These are phyloP conservation scores for Ensete glaucum DNA, from an alignment of 176 grass and related monocot species.

Conservation along the genomic window DNA sequence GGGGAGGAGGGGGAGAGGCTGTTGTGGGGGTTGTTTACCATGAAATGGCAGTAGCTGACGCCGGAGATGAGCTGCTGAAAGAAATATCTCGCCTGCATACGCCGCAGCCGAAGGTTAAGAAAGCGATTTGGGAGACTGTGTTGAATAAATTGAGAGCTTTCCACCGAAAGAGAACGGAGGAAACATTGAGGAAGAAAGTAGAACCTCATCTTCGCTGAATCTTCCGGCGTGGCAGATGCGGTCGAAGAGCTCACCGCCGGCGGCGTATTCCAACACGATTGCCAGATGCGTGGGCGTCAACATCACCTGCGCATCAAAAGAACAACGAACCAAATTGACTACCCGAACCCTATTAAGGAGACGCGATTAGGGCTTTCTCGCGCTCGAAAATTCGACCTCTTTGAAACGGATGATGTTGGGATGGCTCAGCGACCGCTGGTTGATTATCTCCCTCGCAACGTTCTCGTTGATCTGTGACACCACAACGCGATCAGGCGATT, in stretches of 20 bases:
- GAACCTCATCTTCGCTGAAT: constrained; percentile 14
- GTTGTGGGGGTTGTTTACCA: background rate
- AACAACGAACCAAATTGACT: background rate
- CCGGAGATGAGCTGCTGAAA: constrained; percentile 15
- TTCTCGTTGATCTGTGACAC: background rate
- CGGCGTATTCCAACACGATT: constrained; percentile 12
- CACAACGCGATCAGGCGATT: background rate
- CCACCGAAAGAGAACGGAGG: background rate
- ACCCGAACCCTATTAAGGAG: background rate
- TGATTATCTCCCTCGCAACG: constrained; percentile 12
- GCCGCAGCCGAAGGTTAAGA: background rate
- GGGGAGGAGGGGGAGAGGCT: no score
- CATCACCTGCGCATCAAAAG: background rate
- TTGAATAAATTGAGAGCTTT: background rate
- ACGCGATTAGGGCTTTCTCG: background rate
- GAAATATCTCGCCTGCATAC: constrained; percentile 11
- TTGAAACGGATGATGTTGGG: constrained; percentile 10
- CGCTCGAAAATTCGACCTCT: background rate
- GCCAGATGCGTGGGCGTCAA: constrained; percentile 2
- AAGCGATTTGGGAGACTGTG: background rate
- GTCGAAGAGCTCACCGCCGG: constrained; percentile 12
- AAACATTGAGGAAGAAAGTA: background rate
- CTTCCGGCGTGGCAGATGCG: constrained; percentile 9
- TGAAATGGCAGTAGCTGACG: constrained; percentile 12
- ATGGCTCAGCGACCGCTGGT: background rate